phyloP scores from a whole-genome alignment of 352 stramenopile species.

The Phytophthora macrochlamydospora region DNA sequence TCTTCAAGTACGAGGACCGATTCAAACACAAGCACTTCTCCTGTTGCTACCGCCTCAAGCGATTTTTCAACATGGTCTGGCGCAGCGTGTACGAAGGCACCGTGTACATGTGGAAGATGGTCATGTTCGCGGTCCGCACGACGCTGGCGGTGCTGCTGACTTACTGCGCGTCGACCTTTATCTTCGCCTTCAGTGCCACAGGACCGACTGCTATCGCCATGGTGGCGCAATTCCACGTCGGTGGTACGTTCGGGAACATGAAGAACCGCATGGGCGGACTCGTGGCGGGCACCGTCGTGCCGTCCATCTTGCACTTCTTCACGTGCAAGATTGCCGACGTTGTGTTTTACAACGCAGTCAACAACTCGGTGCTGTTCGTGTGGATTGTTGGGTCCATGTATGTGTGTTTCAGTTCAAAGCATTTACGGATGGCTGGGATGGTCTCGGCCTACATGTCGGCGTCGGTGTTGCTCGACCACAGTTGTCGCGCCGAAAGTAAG shows the following conservation, averaged over 20 bases:
- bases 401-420: conserved; percentile 65
- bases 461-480: conserved; percentile 60
- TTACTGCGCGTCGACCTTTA: conserved; percentile 60
- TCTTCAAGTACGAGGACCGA: conserved; percentile 62
- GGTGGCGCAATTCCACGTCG: conserved; percentile 64
- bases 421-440: conserved; percentile 61
- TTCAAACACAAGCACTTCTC: conserved; percentile 75
- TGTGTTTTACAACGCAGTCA: conserved; percentile 58
- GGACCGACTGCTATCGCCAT: conserved; percentile 68
- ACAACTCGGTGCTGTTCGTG: conserved; percentile 64
- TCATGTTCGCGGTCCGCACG: conserved; percentile 60
- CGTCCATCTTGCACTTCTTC: conserved; percentile 77
- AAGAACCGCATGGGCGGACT: conserved; percentile 68
- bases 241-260: conserved; percentile 71
- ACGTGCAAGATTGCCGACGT: conserved; percentile 54
- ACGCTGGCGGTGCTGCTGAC: conserved; percentile 60
- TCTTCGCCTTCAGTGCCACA: conserved; percentile 71
- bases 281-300: conserved; percentile 71
- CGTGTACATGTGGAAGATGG: conserved; percentile 46
- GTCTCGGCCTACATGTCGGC: conserved; percentile 73
- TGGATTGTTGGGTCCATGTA: conserved; percentile 78
- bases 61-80: conserved; percentile 52
- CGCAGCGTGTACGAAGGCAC: conserved; percentile 43
- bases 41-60: conserved; percentile 43
- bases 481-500: conserved; percentile 31